Evolutionary conservation across 495 filamentous ascomycete genomes (phyloP), one percentile per base, ranked within the genome.

Genomic region (Delitschia confertaspora): DNA sequence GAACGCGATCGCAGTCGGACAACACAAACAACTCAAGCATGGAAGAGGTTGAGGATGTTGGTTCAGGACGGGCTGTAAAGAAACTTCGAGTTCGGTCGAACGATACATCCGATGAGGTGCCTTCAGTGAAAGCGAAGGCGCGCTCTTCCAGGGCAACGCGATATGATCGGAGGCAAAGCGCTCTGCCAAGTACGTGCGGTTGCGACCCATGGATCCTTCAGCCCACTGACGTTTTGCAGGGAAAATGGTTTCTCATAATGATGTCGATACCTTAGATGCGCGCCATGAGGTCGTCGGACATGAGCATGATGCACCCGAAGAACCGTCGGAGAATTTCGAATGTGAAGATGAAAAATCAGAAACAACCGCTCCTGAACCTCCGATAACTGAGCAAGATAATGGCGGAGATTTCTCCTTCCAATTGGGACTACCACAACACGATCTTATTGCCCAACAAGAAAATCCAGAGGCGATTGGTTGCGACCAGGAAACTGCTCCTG

Each of bases 131-230:
- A 9, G 39, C 19, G 26, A 47, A 45, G 29, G 32, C 6, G 11
- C 42, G 38, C 25, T 27, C 39, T n/a, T 47, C 32, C 23, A 51
- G 40, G 17, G 47, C 33, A 9, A 57, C 45, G 33, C 44, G 49
- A 7, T 57, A 33, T 27, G 53, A 57, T 39, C 43, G 53, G 6
- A 41, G 53, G 35, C 47, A 45, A 26, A 56, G 47, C 30, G 42
- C 34, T 6, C 47, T 56, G 3, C 42, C 47, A 26, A 43, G 53
- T 56, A 45, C 3, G 53, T 38, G 7, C n/a, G n/a, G n/a, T n/a
- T 25, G 18, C 19, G 11, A 24, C 13, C 16, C 22, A 21, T 21
- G n/a, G 36, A 39, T 3, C 29, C 14, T 2, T 14, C 11, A 31
- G 11, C 11, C 29, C 16, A 14, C 11, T 14, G 29, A 31, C 29